A percentile compares a stretch with the other conserved stretches of the same genome.
Conservation (phyloP, 306 rosid species). For the Betula pendula region DNA sequence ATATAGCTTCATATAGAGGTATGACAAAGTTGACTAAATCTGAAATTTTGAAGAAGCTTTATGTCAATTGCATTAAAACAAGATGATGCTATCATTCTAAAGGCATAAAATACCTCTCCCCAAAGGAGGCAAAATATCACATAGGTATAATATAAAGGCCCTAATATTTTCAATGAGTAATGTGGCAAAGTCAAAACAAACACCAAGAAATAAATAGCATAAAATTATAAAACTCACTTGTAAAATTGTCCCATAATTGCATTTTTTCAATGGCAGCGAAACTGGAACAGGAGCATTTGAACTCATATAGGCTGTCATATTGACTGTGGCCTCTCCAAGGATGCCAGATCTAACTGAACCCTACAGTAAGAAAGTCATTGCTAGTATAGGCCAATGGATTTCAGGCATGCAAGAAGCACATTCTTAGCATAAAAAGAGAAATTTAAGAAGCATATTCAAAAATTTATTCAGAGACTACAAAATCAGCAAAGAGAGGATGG, state of each 20-base stretch:
- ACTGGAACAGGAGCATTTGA: constrained; percentile 44
- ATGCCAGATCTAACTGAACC: constrained; percentile 57
- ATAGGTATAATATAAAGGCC: background rate
- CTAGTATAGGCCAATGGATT: background rate
- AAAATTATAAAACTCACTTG: constrained; percentile 36
- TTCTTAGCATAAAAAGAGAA: background rate
- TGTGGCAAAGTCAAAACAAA: background rate
- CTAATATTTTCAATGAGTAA: background rate
- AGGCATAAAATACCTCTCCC: background rate
- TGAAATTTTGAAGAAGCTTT: background rate
- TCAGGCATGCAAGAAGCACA: background rate
- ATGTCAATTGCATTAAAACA: background rate
- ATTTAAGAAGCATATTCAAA: background rate
- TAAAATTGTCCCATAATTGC: constrained; percentile 52
- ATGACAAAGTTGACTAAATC: background rate
- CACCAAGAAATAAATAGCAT: background rate
- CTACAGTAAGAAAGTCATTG: constrained; percentile 26
- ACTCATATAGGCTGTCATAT: constrained; percentile 44
- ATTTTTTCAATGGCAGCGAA: constrained; percentile 51
- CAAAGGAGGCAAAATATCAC: background rate
- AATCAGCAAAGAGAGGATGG: background rate
- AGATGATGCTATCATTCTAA: background rate
- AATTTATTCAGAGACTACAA: background rate
- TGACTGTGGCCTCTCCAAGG: constrained; percentile 58
- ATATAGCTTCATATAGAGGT: background rate